Conservation (phyloP, 495 filamentous ascomycete species). For the Collariella sp. region DNA sequence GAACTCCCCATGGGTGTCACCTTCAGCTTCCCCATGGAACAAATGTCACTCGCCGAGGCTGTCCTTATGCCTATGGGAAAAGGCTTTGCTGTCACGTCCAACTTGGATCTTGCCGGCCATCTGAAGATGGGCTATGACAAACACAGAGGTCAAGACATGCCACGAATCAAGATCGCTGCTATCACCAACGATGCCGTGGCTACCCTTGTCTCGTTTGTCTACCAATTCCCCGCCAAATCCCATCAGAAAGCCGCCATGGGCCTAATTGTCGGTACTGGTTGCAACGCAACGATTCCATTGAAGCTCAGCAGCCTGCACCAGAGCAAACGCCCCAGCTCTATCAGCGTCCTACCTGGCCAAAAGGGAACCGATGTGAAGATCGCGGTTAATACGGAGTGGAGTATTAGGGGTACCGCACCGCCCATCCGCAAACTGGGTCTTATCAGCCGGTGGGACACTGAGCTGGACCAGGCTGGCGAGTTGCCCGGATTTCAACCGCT, state of each 20-base stretch:
- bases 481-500: constrained; percentile 76
- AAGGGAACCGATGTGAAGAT: constrained; percentile 48
- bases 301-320: constrained; percentile 53
- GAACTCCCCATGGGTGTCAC: constrained; percentile 71
- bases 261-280: constrained; percentile 75
- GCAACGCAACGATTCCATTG: constrained; percentile 74
- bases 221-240: constrained; percentile 39
- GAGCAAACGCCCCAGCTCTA: constrained; percentile 44
- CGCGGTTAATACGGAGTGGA: constrained; percentile 81
- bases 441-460: constrained; percentile 61
- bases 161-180: constrained; percentile 60
- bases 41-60: constrained; percentile 65
- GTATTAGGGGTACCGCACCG: constrained; percentile 62
- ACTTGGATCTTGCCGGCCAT: constrained; percentile 62
- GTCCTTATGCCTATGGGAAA: constrained; percentile 83
- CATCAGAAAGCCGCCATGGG: constrained; percentile 57
- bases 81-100: constrained; percentile 68
- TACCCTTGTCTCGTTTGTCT: constrained; percentile 68
- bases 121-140: constrained; percentile 60
- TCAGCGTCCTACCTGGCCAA: constrained; percentile 53
- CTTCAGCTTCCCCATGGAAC: constrained; percentile 80
- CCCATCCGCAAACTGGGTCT: constrained; percentile 57
- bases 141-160: constrained; percentile 41
- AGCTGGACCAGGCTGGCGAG: constrained; percentile 56
- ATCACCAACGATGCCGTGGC: constrained; percentile 79